Evolutionary conservation across 495 filamentous ascomycete genomes (phyloP).

Genomic region (Neurospora cerealis): DNA sequence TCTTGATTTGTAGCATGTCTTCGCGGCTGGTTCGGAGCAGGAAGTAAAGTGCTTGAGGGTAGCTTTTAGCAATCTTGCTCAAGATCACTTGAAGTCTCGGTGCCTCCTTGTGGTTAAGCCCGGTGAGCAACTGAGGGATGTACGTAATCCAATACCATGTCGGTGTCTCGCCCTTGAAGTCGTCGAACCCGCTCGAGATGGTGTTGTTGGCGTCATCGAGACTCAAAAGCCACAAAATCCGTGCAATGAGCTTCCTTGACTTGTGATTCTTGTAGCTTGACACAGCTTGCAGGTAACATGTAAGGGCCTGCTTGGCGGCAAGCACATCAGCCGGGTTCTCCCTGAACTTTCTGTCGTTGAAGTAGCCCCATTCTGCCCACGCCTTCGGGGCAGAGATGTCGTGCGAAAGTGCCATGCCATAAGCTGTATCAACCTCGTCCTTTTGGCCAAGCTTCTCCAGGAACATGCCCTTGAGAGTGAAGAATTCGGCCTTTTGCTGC

Average conservation of each 20-base stretch:
- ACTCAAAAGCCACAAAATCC: conserved; percentile 93
- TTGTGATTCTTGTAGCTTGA: conserved; percentile 94
- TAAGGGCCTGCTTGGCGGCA: conserved; percentile 80
- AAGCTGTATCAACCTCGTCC: conserved; percentile 85
- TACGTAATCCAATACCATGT: conserved; percentile 99
- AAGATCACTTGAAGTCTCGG: conserved; percentile 73
- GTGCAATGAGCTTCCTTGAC: conserved; percentile 87
- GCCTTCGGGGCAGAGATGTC: conserved; percentile 93
- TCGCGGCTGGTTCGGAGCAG: conserved; percentile 87
- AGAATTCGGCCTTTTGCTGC: conserved; percentile 97
- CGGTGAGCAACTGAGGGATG: conserved; percentile 89
- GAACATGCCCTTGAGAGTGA: conserved; percentile 99
- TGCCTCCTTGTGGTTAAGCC: conserved; percentile 81
- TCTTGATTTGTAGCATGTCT: conserved; percentile 88
- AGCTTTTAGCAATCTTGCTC: conserved; percentile 86
- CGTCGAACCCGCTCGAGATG: conserved; percentile 74
- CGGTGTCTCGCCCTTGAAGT: conserved; percentile 89
- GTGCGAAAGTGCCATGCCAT: conserved; percentile 87
- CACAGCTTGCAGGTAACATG: conserved; percentile 92
- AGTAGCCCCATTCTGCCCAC: conserved; percentile 99
- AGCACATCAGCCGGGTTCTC: conserved; percentile 68
- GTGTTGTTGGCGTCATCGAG: conserved; percentile 78
- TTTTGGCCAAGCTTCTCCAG: conserved; percentile 82
- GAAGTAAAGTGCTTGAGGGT: conserved; percentile 93
- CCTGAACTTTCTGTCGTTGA: conserved; percentile 93